These are phyloP conservation scores for Vairimorpha necatrix DNA, from an alignment of 371 early-diverging fungal genomes.

Conservation along the genomic window DNA sequence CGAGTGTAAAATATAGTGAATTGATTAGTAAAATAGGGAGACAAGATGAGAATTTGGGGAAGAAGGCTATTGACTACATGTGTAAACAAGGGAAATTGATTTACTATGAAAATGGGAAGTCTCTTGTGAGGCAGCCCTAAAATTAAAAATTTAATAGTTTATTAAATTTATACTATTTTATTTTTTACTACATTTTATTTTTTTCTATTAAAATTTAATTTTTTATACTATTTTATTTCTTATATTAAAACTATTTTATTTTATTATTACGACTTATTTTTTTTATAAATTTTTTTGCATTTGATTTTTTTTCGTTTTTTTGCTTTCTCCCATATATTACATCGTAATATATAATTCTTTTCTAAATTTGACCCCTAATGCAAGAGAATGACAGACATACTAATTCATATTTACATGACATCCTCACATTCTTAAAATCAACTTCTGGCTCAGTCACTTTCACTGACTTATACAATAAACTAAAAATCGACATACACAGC, in stretches of 20 bases:
- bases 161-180: not conserved
- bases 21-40: conserved; percentile 41
- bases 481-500: conserved; percentile 52
- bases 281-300: no score
- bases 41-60: conserved; percentile 48
- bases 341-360: no score
- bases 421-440: conserved; percentile 56
- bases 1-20: conserved; percentile 33
- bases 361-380: no score
- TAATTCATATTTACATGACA: conserved; percentile 64
- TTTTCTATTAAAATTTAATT: not conserved
- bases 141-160: no score
- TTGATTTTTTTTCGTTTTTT: no score
- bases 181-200: not conserved
- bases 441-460: conserved; percentile 46
- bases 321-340: no score
- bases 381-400: conserved; percentile 46
- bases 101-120: conserved; percentile 53
- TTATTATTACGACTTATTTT: not conserved
- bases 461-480: conserved; percentile 54
- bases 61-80: conserved; percentile 61
- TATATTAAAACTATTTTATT: not conserved
- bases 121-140: conserved; percentile 60
- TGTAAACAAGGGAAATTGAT: conserved; percentile 61
- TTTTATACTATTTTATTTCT: not conserved